Evolutionary conservation across 2,329 filamentous ascomycete genomes (phyloP).

Genomic region (Fusarium lyarnte): DNA sequence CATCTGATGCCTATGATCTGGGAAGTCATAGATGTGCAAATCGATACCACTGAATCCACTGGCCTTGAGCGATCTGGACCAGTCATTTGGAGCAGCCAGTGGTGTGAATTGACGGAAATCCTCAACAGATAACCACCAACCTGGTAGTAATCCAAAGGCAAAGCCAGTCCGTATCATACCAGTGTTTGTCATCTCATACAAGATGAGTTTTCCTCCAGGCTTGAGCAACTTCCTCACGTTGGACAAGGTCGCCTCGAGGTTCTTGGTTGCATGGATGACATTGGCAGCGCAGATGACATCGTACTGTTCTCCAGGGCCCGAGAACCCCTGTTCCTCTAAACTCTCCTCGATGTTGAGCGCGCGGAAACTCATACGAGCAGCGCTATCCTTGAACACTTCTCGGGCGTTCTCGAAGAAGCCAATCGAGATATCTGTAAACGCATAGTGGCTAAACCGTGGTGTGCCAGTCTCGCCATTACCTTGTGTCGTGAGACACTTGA

Average conservation of each 20-base stretch:
- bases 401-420: slow-evolving; percentile 3
- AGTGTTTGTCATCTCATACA: slow-evolving; percentile 5
- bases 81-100: neutral
- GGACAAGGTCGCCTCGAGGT: neutral
- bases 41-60: slow-evolving; percentile 6
- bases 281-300: slow-evolving; percentile 1
- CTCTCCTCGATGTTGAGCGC: neutral
- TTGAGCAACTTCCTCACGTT: neutral
- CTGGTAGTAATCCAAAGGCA: neutral
- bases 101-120: neutral
- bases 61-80: neutral
- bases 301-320: neutral
- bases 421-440: neutral
- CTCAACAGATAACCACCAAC: slow-evolving; percentile 4
- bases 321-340: neutral
- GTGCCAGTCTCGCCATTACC: neutral
- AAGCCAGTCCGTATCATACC: neutral
- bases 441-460: neutral
- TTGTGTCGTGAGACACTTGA: neutral
- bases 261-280: slow-evolving; percentile 7
- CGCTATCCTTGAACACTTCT: neutral
- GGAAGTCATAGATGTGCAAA: slow-evolving; percentile 3
- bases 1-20: neutral
- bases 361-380: neutral
- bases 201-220: slow-evolving; percentile 6